A percentile compares a stretch with the other conserved stretches of the same genome.
Conservation (phyloP, 2,329 filamentous ascomycete genomes). For the Fusarium keratoplasticum region DNA sequence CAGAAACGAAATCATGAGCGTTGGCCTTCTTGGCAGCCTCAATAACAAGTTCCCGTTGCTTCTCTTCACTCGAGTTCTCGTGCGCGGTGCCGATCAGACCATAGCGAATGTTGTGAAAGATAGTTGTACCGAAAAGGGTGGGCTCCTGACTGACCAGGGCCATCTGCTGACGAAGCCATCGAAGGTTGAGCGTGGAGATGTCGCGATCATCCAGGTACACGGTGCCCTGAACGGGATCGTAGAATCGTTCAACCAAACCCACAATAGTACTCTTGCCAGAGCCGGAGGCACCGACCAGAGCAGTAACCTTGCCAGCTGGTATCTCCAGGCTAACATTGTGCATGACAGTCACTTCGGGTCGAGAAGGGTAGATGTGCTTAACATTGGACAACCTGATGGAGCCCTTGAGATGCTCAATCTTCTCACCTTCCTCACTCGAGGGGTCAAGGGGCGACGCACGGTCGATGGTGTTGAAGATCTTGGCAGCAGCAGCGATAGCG, state of each 20-base stretch:
- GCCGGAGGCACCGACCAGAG: slow-evolving; percentile 92
- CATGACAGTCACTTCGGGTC: slow-evolving; percentile 91
- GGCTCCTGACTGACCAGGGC: slow-evolving; percentile 94
- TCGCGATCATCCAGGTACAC: slow-evolving; percentile 87
- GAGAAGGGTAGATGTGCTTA: slow-evolving; percentile 94
- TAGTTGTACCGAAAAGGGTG: slow-evolving; percentile 88
- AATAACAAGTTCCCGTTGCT: slow-evolving; percentile 76
- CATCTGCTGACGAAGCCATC: slow-evolving; percentile 93
- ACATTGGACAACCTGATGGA: slow-evolving; percentile 83
- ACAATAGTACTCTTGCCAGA: slow-evolving; percentile 96
- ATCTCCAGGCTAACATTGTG: slow-evolving; percentile 82
- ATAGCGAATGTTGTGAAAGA: slow-evolving; percentile 89
- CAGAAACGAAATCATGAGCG: slow-evolving; percentile 89
- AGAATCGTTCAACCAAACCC: slow-evolving; percentile 93
- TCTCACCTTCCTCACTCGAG: slow-evolving; percentile 75
- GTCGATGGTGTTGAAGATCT: slow-evolving; percentile 96
- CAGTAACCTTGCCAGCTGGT: slow-evolving; percentile 91
- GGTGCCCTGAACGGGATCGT: slow-evolving; percentile 84
- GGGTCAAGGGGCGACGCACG: slow-evolving; percentile 87
- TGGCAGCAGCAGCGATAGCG: slow-evolving; percentile 83
- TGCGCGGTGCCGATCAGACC: slow-evolving; percentile 87
- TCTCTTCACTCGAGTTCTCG: slow-evolving; percentile 74
- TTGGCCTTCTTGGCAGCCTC: slow-evolving; percentile 91
- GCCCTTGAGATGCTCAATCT: slow-evolving; percentile 78
- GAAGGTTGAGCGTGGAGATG: slow-evolving; percentile 83